These are phyloP conservation scores for Lepidium africanum DNA, from an alignment of 345 rosid species.

Conservation along the genomic window DNA sequence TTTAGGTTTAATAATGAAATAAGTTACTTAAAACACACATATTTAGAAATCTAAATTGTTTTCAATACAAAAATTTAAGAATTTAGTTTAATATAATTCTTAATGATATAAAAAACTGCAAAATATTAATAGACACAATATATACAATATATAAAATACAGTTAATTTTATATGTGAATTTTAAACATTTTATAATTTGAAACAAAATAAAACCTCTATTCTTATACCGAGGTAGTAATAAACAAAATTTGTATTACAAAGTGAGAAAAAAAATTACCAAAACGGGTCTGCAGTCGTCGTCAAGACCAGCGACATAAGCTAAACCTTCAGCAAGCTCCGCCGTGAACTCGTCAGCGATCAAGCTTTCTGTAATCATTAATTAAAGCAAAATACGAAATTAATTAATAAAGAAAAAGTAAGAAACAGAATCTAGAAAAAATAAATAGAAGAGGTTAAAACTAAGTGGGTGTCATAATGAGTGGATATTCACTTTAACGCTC, in stretches of 20 bases:
- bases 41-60: too few species aligned
- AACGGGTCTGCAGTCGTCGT: constrained; percentile 89
- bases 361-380: constrained; percentile 33
- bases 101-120: too few species aligned
- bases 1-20: background rate
- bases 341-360: constrained; percentile 99
- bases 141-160: too few species aligned
- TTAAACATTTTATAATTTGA: too few species aligned
- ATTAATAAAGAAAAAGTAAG: background rate
- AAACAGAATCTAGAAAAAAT: constrained; percentile 19
- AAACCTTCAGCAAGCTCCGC: constrained; percentile 82
- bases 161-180: too few species aligned
- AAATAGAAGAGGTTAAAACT: constrained; percentile 21
- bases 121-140: too few species aligned
- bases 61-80: too few species aligned
- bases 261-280: constrained; percentile 61
- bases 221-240: too few species aligned
- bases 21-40: too few species aligned
- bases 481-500: constrained; percentile 36
- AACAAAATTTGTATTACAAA: background rate
- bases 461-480: constrained; percentile 33
- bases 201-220: too few species aligned
- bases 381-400: background rate
- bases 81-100: too few species aligned
- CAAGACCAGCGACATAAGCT: constrained; percentile 91